These are phyloP conservation scores for Trichomonascaceae sp. DNA, from an alignment of 1,139 yeast genomes.

Conservation along the genomic window DNA sequence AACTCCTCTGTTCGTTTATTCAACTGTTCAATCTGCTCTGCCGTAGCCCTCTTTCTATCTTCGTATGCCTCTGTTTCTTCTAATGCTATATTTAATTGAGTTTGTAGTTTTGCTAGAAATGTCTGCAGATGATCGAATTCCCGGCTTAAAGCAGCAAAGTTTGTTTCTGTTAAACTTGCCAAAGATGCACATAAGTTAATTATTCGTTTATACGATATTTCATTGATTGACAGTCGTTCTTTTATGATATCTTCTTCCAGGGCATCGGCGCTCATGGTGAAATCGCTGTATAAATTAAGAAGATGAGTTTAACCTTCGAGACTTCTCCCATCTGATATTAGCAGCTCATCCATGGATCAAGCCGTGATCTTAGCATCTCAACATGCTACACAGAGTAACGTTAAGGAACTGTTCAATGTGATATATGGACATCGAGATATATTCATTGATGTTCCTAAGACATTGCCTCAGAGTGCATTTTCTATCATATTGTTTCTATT, in stretches of 20 bases:
- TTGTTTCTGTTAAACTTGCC: slow-evolving; percentile 5
- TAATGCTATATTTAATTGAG: slow-evolving; percentile 24
- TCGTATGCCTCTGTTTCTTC: slow-evolving; percentile 22
- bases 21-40: slow-evolving; percentile 16
- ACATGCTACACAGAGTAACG: slow-evolving; percentile 18
- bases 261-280: slow-evolving; percentile 2
- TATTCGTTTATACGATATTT: slow-evolving; percentile 22
- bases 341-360: slow-evolving; percentile 12
- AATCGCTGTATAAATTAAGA: not conserved
- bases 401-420: slow-evolving; percentile 12
- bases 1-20: slow-evolving; percentile 20
- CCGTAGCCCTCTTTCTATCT: slow-evolving; percentile 16
- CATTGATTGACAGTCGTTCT: slow-evolving; percentile 25
- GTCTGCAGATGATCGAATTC: slow-evolving; percentile 23
- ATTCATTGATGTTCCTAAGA: slow-evolving; percentile 13
- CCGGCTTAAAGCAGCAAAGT: slow-evolving; percentile 8
- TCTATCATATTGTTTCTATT: slow-evolving; percentile 17
- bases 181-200: slow-evolving; percentile 15
- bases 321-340: not conserved
- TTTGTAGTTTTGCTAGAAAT: slow-evolving; percentile 23
- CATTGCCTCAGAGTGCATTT: slow-evolving; percentile 18
- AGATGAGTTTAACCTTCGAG: not conserved
- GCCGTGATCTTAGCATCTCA: slow-evolving; percentile 18
- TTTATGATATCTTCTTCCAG: slow-evolving; percentile 23
- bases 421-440: slow-evolving; percentile 12